phyloP scores from a whole-genome alignment of 139 green algal species.

The Chlorella sp. region DNA sequence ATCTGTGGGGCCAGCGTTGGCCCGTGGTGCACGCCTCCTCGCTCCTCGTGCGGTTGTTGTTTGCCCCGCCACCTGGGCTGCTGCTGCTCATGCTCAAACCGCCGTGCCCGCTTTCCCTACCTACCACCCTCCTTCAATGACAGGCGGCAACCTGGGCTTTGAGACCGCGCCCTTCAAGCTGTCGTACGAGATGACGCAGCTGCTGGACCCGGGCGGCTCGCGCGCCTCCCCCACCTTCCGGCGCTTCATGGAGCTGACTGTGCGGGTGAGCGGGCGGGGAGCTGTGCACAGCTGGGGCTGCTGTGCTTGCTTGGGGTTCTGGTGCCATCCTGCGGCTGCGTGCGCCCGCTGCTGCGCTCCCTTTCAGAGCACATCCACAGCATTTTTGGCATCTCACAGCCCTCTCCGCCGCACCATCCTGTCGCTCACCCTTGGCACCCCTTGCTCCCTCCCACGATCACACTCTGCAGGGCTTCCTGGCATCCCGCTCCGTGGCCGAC shows the following conservation, averaged over 20 bases:
- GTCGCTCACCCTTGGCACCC: no score
- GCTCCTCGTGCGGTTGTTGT: not conserved
- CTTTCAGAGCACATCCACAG: no score
- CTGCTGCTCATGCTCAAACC: not conserved
- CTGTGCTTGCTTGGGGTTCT: no score
- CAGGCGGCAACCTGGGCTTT: slow-evolving; percentile 87
- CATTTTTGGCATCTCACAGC: no score
- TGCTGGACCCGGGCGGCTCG: slow-evolving; percentile 88
- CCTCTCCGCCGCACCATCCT: no score
- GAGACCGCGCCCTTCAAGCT: slow-evolving; percentile 98
- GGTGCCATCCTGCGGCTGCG: no score
- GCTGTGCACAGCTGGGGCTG: not conserved
- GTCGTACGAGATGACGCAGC: slow-evolving; percentile 94
- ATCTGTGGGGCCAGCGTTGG: no score
- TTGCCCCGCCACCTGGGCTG: not conserved
- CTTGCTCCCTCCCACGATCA: no score
- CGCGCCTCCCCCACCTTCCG: slow-evolving; percentile 49
- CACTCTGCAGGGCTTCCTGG: slow-evolving; percentile 31
- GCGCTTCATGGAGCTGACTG: slow-evolving; percentile 64
- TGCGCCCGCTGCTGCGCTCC: no score
- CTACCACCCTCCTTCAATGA: not conserved
- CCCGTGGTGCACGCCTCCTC: no score
- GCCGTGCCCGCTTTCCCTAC: not conserved
- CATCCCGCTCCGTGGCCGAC: slow-evolving; percentile 50
- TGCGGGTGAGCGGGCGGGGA: slow-evolving; percentile 55